Conservation (phyloP, 306 rosid genomes). For the Ormosia semicastrata region DNA sequence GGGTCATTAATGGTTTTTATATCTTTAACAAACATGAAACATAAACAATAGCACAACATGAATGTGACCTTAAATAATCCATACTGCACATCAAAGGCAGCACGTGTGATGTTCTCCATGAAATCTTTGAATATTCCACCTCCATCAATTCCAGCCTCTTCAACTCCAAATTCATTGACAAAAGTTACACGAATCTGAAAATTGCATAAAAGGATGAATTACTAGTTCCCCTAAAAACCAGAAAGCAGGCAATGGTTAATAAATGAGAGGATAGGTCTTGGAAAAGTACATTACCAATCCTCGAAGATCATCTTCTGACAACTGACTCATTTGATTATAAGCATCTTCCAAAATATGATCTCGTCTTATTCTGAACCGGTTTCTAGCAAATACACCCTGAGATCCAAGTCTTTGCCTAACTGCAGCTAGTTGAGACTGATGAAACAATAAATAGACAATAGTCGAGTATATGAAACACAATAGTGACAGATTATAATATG, state of each 20-base stretch:
- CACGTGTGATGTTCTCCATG: conserved; percentile 98
- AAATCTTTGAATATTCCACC: conserved; percentile 99
- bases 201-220: conserved; percentile 7
- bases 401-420: conserved; percentile 77
- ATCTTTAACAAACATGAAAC: conserved; percentile 8
- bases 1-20: neutral
- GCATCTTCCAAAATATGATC: conserved; percentile 97
- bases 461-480: conserved; percentile 25
- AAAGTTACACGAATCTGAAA: conserved; percentile 91
- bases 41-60: conserved; percentile 14
- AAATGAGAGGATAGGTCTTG: conserved; percentile 6
- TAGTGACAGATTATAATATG: neutral
- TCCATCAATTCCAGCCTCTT: conserved; percentile 99
- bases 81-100: conserved; percentile 98
- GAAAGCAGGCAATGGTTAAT: conserved; percentile 5
- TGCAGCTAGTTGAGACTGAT: conserved; percentile 91
- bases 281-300: conserved; percentile 59
- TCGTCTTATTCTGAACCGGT: conserved; percentile 85
- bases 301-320: conserved; percentile 93
- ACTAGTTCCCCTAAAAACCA: conserved; percentile 6
- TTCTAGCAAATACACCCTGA: conserved; percentile 68
- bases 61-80: conserved; percentile 87
- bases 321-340: conserved; percentile 86
- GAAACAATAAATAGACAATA: conserved; percentile 38
- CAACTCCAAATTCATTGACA: conserved; percentile 97